Conservation (phyloP, 805 yeast genomes). For the Wickerhamiella musiphila region DNA sequence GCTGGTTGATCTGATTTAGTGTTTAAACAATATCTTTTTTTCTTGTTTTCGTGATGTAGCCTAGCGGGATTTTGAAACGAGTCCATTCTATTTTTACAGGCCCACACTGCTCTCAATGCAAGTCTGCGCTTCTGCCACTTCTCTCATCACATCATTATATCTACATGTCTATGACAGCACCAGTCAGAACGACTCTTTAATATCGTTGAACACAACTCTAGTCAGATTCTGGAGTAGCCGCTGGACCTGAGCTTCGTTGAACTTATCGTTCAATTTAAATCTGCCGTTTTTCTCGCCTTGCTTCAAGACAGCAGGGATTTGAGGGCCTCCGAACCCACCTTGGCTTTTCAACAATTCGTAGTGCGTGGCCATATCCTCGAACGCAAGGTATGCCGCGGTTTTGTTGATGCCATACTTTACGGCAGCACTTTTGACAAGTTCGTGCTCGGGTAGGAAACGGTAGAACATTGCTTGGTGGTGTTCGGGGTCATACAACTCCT, state of each 20-base stretch:
- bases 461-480: constrained; percentile 20
- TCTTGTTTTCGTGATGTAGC: too few relatives aligned
- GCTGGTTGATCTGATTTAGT: too few relatives aligned
- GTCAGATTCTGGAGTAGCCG: constrained; percentile 5
- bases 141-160: background rate
- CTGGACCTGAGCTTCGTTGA: constrained; percentile 3
- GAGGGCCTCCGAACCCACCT: background rate
- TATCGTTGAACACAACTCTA: constrained; percentile 3
- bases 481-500: constrained; percentile 18
- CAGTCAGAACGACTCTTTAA: too few relatives aligned
- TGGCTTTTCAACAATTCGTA: constrained; percentile 8
- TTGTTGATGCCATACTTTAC: constrained; percentile 9
- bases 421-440: constrained; percentile 13
- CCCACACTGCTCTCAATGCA: too few relatives aligned
- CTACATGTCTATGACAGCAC: too few relatives aligned
- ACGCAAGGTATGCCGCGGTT: constrained; percentile 11
- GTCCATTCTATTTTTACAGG: too few relatives aligned
- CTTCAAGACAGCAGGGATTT: constrained; percentile 4
- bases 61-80: too few relatives aligned
- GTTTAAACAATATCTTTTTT: too few relatives aligned
- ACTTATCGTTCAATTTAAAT: constrained; percentile 4
- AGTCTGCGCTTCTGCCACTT: background rate
- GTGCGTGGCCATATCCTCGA: constrained; percentile 15
- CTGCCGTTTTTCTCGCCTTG: constrained; percentile 12
- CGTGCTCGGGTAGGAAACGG: constrained; percentile 16